Percentiles rank a stretch among this genome's conserved stretches.
phyloP scores from a whole-genome alignment of 257 asterid genomes.

The Verbena officinalis region DNA sequence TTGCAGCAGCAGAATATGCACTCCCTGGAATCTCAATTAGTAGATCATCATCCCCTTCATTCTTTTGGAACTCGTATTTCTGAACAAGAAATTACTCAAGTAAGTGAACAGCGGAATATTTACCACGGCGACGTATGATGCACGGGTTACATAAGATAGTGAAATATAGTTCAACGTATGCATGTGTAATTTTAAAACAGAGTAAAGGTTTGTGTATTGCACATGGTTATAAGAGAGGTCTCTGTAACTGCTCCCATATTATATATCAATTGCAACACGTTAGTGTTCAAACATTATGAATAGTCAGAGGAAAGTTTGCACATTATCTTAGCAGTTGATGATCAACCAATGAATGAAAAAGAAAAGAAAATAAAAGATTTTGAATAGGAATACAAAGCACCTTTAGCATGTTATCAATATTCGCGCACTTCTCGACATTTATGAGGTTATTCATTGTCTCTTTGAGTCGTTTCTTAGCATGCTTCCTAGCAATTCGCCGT shows the following conservation, averaged over 20 bases:
- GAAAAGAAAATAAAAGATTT: background rate
- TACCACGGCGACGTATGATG: slow-evolving; percentile 1
- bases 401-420: slow-evolving; percentile 38
- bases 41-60: slow-evolving; percentile 48
- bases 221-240: too few species aligned
- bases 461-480: slow-evolving; percentile 72
- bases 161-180: too few species aligned
- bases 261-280: too few species aligned
- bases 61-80: slow-evolving; percentile 34
- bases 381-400: slow-evolving; percentile 39
- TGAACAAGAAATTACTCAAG: slow-evolving; percentile 25
- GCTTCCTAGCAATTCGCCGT: slow-evolving; percentile 53
- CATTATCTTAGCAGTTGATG: slow-evolving; percentile 1
- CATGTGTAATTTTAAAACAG: too few species aligned
- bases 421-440: slow-evolving; percentile 27
- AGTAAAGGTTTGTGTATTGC: too few species aligned
- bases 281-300: too few species aligned
- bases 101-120: background rate
- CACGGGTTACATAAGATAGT: background rate
- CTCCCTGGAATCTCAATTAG: slow-evolving; percentile 92
- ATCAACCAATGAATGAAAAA: background rate
- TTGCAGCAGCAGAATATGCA: slow-evolving; percentile 63
- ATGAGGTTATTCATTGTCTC: slow-evolving; percentile 49
- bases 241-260: too few species aligned
- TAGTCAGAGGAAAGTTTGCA: background rate